Evolutionary conservation across 2,329 filamentous ascomycete genomes (phyloP).

Genomic region (Aureobasidium zeae): DNA sequence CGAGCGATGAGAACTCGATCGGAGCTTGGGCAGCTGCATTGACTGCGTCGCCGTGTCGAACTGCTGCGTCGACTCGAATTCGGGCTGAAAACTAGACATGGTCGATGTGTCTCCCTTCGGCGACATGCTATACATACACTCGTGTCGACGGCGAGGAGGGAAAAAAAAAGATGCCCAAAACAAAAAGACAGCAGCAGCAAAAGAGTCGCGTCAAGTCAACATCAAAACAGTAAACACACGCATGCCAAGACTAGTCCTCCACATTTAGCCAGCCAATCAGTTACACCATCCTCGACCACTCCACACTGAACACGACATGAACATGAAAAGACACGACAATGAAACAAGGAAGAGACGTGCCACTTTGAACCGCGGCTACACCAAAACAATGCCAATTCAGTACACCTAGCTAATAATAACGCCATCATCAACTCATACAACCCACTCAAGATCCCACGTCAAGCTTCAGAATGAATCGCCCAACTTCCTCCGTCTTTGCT

Average conservation of each 20-base stretch:
- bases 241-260: conserved; percentile 11
- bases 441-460: too few species aligned
- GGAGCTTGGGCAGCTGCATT: conserved; percentile 12
- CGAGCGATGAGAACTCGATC: conserved; percentile 11
- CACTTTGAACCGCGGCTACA: too few species aligned
- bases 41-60: conserved; percentile 19
- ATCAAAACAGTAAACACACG: conserved; percentile 15
- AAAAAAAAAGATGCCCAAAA: conserved; percentile 11
- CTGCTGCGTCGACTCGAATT: conserved; percentile 19
- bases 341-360: too few species aligned
- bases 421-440: too few species aligned
- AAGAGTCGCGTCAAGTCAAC: conserved; percentile 13
- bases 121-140: too few species aligned
- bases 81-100: conserved; percentile 18
- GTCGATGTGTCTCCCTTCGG: conserved; percentile 16
- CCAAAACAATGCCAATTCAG: too few species aligned
- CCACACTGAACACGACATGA: not conserved
- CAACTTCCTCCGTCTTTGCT: not conserved
- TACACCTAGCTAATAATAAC: too few species aligned
- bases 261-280: not conserved
- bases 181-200: too few species aligned
- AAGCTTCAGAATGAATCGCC: not conserved
- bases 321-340: too few species aligned
- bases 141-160: too few species aligned
- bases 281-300: not conserved